phyloP scores from a whole-genome alignment of 2,329 filamentous ascomycete species.

The Didymella pinodella region DNA sequence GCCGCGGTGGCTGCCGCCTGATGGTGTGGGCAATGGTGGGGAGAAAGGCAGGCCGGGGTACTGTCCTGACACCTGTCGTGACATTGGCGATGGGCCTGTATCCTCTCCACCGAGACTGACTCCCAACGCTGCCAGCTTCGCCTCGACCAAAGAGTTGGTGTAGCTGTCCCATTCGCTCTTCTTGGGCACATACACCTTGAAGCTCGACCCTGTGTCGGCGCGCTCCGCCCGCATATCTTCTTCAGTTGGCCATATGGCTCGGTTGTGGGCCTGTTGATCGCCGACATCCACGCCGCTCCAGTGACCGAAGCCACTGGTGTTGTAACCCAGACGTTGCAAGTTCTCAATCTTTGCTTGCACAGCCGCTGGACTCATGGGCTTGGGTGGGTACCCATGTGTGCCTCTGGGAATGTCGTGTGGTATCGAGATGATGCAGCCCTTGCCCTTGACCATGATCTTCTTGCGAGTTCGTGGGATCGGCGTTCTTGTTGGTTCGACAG shows the following conservation, averaged over 20 bases:
- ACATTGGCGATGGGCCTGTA: constrained; percentile 66
- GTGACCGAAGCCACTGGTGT: constrained; percentile 72
- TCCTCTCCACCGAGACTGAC: constrained; percentile 81
- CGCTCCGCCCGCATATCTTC: constrained; percentile 67
- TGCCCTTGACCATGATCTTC: constrained; percentile 56
- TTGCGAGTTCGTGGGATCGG: constrained; percentile 53
- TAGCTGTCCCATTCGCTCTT: constrained; percentile 79
- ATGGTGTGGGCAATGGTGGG: constrained; percentile 80
- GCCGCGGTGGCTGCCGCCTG: constrained; percentile 74
- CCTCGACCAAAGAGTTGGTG: constrained; percentile 82
- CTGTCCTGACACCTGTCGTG: constrained; percentile 74
- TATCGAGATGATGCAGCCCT: constrained; percentile 56
- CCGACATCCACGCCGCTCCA: constrained; percentile 53
- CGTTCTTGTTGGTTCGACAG: constrained; percentile 27
- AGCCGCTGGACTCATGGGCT: constrained; percentile 59
- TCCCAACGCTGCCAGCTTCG: constrained; percentile 89
- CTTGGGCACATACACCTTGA: constrained; percentile 73
- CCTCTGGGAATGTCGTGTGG: constrained; percentile 53
- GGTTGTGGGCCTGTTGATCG: constrained; percentile 63
- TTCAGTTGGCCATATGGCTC: constrained; percentile 71
- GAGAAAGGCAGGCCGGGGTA: constrained; percentile 82
- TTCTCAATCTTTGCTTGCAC: constrained; percentile 68
- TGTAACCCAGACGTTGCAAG: constrained; percentile 75
- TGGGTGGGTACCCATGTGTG: constrained; percentile 52
- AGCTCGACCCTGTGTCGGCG: constrained; percentile 55